Evolutionary conservation across 108 stramenopile genomes (phyloP).

Genomic region (Cylindrotheca fusiformis): DNA sequence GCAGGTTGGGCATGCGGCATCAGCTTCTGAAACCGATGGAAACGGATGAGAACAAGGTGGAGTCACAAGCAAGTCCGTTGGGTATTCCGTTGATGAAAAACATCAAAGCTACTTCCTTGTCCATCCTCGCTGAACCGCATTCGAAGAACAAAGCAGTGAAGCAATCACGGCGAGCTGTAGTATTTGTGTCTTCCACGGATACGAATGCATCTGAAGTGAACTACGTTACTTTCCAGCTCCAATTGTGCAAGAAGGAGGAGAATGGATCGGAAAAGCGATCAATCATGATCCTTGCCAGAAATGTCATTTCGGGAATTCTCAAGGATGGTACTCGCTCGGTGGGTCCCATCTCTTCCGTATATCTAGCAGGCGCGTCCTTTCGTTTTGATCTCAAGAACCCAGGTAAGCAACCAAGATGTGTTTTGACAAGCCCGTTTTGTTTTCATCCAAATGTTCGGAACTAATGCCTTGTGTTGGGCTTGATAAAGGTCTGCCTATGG

Average conservation of each 20-base stretch:
- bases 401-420: neutral
- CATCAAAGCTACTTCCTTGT: constrained; percentile 13
- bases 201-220: constrained; percentile 10
- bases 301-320: constrained; percentile 3
- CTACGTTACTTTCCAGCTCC: constrained; percentile 11
- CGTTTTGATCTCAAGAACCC: constrained; percentile 13
- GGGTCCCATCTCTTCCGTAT: constrained; percentile 28
- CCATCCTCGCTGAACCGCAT: constrained; percentile 21
- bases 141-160: neutral
- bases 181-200: constrained; percentile 14
- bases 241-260: constrained; percentile 9
- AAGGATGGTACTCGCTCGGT: constrained; percentile 2
- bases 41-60: constrained; percentile 14
- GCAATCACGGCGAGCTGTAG: constrained; percentile 20
- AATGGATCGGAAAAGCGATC: constrained; percentile 5
- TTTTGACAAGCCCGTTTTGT: too few species aligned
- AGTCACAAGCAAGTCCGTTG: constrained; percentile 10
- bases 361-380: constrained; percentile 26
- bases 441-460: too few species aligned
- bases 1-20: constrained; percentile 26
- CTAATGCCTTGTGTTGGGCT: too few species aligned
- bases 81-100: constrained; percentile 28
- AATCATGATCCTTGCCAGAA: constrained; percentile 10
- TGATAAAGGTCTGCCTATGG: too few species aligned
- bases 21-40: constrained; percentile 23